Percentiles rank a stretch among this genome's conserved stretches.
phyloP scores from a whole-genome alignment of 805 yeast species.

The Yarrowia sp. region DNA sequence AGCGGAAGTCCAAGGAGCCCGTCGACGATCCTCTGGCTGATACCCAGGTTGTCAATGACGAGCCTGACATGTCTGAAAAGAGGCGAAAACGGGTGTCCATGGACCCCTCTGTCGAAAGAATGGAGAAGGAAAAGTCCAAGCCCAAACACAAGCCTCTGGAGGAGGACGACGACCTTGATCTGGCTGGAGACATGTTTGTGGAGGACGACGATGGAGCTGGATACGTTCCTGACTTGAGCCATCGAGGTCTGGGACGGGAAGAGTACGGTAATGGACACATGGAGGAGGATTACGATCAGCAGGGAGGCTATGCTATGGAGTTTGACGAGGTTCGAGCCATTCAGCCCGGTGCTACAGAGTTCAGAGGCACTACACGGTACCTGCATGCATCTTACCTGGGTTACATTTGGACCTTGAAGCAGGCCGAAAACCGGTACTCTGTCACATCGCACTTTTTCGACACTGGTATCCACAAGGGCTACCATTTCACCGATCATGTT shows the following conservation, averaged over 20 bases:
- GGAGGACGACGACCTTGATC: slow-evolving; percentile 36
- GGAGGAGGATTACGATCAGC: slow-evolving; percentile 9
- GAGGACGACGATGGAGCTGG: slow-evolving; percentile 65
- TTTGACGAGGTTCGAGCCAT: slow-evolving; percentile 46
- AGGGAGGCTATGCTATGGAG: background rate
- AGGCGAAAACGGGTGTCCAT: background rate
- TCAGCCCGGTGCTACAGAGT: slow-evolving; percentile 88
- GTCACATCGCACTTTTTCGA: slow-evolving; percentile 89
- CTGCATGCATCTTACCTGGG: slow-evolving; percentile 78
- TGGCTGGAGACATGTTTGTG: slow-evolving; percentile 44
- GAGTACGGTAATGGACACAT: slow-evolving; percentile 9
- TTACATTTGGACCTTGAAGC: slow-evolving; percentile 70
- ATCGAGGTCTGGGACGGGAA: slow-evolving; percentile 8
- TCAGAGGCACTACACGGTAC: slow-evolving; percentile 66
- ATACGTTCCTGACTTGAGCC: slow-evolving; percentile 33
- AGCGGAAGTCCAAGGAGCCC: background rate
- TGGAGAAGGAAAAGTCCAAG: background rate
- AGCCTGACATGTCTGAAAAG: background rate
- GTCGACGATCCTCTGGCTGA: background rate
- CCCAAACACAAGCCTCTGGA: background rate
- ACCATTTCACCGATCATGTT: slow-evolving; percentile 75
- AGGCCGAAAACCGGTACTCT: slow-evolving; percentile 54
- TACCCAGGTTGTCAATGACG: slow-evolving; percentile 29
- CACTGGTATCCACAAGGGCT: slow-evolving; percentile 66
- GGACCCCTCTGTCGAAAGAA: background rate